Conservation (phyloP, 306 rosid genomes). For the Dryas octopetala region DNA sequence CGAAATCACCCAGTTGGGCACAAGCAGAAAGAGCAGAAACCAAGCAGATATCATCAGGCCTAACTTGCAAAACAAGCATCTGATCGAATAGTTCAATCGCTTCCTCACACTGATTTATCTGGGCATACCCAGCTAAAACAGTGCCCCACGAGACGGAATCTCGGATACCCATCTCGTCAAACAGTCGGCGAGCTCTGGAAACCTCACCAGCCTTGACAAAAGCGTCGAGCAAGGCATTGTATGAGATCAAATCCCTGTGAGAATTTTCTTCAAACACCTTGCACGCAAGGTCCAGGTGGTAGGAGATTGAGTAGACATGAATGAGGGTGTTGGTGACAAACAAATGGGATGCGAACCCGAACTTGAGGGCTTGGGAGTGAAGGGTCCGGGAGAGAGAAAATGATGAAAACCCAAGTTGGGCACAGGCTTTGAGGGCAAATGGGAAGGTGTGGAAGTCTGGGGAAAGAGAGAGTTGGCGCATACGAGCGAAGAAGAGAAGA, state of each 20-base stretch:
- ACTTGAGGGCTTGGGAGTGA: conserved; percentile 56
- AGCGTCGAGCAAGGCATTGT: conserved; percentile 59
- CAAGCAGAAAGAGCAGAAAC: conserved; percentile 76
- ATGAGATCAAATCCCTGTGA: conserved; percentile 47
- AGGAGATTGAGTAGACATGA: conserved; percentile 36
- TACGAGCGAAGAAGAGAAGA: conserved; percentile 43
- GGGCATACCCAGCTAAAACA: conserved; percentile 60
- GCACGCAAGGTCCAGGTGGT: conserved; percentile 35
- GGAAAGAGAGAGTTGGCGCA: conserved; percentile 52
- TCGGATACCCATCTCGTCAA: conserved; percentile 51
- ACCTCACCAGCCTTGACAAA: conserved; percentile 48
- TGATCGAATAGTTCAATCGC: conserved; percentile 48
- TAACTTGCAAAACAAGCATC: conserved; percentile 38
- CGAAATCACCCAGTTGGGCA: conserved; percentile 59
- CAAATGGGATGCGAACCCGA: conserved; percentile 41
- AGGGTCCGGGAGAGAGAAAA: conserved; percentile 39
- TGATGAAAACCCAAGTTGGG: conserved; percentile 32
- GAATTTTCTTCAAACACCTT: conserved; percentile 38
- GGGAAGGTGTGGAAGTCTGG: conserved; percentile 80
- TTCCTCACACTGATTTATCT: conserved; percentile 33
- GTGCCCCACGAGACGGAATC: conserved; percentile 75
- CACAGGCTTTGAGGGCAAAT: conserved; percentile 52
- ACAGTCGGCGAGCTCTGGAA: conserved; percentile 42
- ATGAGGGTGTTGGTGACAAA: conserved; percentile 55
- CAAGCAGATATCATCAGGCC: conserved; percentile 59